Conservation (phyloP, 2,329 filamentous ascomycete species). For the Penicillium sp. region DNA sequence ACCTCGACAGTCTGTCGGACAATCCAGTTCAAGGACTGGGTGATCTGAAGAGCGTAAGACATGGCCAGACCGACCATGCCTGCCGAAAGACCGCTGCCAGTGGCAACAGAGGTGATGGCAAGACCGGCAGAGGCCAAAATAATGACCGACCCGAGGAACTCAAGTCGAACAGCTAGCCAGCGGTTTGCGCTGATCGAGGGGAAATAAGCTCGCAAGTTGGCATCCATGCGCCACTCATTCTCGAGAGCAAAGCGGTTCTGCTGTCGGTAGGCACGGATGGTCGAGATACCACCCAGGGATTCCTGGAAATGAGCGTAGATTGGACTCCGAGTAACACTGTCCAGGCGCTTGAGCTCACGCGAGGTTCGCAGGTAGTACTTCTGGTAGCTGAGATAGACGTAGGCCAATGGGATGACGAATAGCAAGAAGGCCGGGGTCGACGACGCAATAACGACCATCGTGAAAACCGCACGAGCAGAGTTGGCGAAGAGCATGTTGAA, state of each 20-base stretch:
- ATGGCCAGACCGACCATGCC: conserved; percentile 88
- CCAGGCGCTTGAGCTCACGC: conserved; percentile 89
- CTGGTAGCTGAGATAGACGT: conserved; percentile 87
- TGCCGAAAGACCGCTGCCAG: conserved; percentile 57
- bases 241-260: conserved; percentile 81
- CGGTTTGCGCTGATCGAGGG: conserved; percentile 90
- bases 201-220: conserved; percentile 90
- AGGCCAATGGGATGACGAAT: conserved; percentile 72
- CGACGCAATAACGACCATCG: conserved; percentile 75
- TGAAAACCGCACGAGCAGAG: conserved; percentile 70
- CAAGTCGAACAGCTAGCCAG: conserved; percentile 90
- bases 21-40: conserved; percentile 97
- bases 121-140: conserved; percentile 83
- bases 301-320: conserved; percentile 99
- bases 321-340: conserved; percentile 90
- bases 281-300: conserved; percentile 86
- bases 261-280: conserved; percentile 91
- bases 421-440: conserved; percentile 74
- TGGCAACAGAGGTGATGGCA: conserved; percentile 71
- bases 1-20: conserved; percentile 97
- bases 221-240: conserved; percentile 96
- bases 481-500: conserved; percentile 96
- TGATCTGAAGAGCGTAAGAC: conserved; percentile 97
- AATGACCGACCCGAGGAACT: conserved; percentile 91
- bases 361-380: conserved; percentile 95